These are phyloP conservation scores for Erodium texanum DNA, from an alignment of 441 rosid species.

Conservation along the genomic window DNA sequence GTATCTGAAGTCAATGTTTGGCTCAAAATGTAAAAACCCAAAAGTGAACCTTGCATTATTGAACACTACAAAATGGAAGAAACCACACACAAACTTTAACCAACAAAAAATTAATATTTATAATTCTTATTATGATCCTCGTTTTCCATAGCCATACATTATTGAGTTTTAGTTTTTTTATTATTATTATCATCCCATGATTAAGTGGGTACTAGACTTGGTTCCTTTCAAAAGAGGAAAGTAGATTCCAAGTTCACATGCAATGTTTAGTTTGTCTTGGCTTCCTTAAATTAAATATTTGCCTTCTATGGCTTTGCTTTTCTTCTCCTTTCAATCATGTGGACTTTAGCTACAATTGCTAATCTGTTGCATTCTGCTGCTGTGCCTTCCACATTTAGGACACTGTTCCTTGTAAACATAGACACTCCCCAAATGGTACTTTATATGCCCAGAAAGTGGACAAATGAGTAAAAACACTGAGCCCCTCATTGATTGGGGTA, in stretches of 20 bases:
- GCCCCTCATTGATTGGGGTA: not conserved
- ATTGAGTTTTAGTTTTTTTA: no score
- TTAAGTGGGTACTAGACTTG: not conserved
- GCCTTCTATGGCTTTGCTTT: not conserved
- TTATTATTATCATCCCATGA: no score
- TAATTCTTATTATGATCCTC: no score
- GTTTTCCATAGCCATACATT: no score
- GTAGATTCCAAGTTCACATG: constrained; percentile 56
- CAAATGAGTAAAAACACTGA: not conserved
- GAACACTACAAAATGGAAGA: no score
- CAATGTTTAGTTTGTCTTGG: constrained; percentile 27
- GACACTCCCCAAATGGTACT: not conserved
- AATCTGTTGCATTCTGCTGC: not conserved
- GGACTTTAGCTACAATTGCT: not conserved
- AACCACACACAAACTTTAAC: no score
- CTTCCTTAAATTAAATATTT: constrained; percentile 2
- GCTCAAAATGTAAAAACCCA: not conserved
- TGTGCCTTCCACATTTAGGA: not conserved
- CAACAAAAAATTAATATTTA: no score
- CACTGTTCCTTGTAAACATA: not conserved
- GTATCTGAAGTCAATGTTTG: not conserved
- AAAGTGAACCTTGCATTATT: not conserved
- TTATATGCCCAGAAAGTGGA: not conserved
- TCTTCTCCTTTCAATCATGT: not conserved
- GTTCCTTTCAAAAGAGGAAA: constrained; percentile 24